These are phyloP conservation scores for Radiomyces spectabilis DNA, from an alignment of 192 early-diverging fungal species.

Conservation along the genomic window DNA sequence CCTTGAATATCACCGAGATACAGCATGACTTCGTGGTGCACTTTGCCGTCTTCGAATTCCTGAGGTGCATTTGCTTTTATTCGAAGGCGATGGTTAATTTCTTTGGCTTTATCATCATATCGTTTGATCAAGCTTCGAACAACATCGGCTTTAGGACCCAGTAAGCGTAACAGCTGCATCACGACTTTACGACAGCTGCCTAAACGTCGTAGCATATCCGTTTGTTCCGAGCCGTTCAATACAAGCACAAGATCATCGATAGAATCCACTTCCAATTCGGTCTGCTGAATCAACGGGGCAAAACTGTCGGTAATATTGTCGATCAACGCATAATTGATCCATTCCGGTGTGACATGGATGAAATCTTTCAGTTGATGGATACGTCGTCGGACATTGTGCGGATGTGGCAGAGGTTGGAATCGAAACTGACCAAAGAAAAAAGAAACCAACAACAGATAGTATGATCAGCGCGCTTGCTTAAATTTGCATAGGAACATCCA, in stretches of 20 bases:
- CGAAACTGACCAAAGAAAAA: conserved; percentile 44
- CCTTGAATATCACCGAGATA: conserved; percentile 78
- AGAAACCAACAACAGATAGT: neutral
- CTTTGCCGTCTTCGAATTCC: conserved; percentile 12
- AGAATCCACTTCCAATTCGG: conserved; percentile 69
- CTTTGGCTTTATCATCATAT: conserved; percentile 30
- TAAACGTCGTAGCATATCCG: conserved; percentile 69
- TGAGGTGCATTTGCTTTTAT: neutral
- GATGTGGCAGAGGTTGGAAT: conserved; percentile 42
- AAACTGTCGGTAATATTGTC: conserved; percentile 76
- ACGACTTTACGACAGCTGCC: conserved; percentile 67
- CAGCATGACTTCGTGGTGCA: conserved; percentile 54
- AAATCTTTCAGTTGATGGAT: conserved; percentile 50
- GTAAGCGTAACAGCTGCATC: conserved; percentile 55
- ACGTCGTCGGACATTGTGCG: conserved; percentile 54
- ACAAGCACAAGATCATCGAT: conserved; percentile 76
- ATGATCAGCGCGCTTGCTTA: neutral
- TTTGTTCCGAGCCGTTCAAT: conserved; percentile 34
- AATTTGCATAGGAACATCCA: neutral
- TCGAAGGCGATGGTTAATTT: conserved; percentile 1
- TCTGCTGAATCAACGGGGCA: conserved; percentile 48
- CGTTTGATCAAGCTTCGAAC: conserved; percentile 61
- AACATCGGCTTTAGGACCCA: conserved; percentile 64
- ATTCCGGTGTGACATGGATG: conserved; percentile 43
- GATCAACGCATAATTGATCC: conserved; percentile 73